Evolutionary conservation across 2,329 filamentous ascomycete genomes (phyloP).

Genomic region (Phialophora verrucosa): DNA sequence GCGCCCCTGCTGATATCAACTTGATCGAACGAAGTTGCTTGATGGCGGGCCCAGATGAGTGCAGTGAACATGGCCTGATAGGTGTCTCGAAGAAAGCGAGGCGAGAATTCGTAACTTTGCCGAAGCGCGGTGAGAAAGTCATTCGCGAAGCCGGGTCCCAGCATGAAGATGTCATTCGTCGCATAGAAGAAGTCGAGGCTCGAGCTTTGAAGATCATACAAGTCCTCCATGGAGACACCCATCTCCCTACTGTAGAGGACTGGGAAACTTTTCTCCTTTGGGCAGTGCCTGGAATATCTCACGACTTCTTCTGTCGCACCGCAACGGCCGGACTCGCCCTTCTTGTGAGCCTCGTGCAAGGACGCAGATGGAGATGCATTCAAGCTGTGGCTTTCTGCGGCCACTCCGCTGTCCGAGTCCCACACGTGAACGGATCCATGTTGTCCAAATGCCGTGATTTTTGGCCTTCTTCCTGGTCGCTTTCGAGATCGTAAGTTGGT

Average conservation of each 20-base stretch:
- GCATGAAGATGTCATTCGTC: slow-evolving; percentile 21
- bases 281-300: not conserved
- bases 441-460: no score
- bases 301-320: no score
- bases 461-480: no score
- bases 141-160: slow-evolving; percentile 24
- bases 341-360: not conserved
- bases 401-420: not conserved
- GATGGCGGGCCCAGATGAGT: no score
- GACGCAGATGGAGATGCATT: not conserved
- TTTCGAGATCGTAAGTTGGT: no score
- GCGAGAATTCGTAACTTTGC: not conserved
- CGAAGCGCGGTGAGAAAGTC: slow-evolving; percentile 9
- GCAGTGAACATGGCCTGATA: no score
- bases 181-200: slow-evolving; percentile 18
- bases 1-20: no score
- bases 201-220: not conserved
- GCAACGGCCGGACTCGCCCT: no score
- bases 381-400: not conserved
- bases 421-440: not conserved
- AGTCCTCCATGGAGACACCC: not conserved
- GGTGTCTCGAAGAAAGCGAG: no score
- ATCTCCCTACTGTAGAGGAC: not conserved
- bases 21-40: no score
- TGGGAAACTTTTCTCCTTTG: not conserved